Percentiles rank a stretch among this genome's conserved stretches.
phyloP scores from a whole-genome alignment of 495 filamentous ascomycete genomes.

The Penicillium crystallinum region DNA sequence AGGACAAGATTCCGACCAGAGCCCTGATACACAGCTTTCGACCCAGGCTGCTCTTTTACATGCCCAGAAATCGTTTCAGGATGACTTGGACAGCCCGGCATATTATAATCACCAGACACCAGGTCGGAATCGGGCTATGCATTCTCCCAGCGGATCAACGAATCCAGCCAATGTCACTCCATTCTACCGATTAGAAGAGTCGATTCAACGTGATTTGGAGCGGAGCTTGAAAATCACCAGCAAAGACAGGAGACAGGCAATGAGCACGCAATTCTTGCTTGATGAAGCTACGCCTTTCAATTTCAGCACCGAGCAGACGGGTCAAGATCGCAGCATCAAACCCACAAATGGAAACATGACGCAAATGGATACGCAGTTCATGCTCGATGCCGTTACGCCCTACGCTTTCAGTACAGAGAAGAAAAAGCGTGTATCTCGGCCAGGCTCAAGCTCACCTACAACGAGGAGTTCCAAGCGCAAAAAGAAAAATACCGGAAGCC shows the following conservation, averaged over 20 bases:
- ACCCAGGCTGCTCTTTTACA: conserved; percentile 47
- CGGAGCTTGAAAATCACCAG: conserved; percentile 1
- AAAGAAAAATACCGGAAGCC: conserved; percentile 1
- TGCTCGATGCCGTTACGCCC: conserved; percentile 46
- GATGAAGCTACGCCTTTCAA: conserved; percentile 46
- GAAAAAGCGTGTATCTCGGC: conserved; percentile 18
- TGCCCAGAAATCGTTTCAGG: conserved; percentile 45
- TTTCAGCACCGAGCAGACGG: conserved; percentile 29
- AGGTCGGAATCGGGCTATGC: conserved; percentile 11
- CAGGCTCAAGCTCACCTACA: conserved; percentile 7
- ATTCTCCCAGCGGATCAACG: conserved; percentile 11
- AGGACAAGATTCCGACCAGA: conserved; percentile 14
- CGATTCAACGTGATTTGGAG: background rate
- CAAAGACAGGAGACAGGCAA: conserved; percentile 22
- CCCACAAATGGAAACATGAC: conserved; percentile 11
- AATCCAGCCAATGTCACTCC: conserved; percentile 32
- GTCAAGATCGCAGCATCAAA: background rate
- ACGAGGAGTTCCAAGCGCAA: conserved; percentile 9
- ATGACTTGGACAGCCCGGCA: conserved; percentile 36
- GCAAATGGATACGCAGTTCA: conserved; percentile 45
- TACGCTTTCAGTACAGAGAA: conserved; percentile 44
- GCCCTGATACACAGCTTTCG: conserved; percentile 37
- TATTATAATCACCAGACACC: conserved; percentile 10
- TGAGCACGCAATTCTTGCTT: conserved; percentile 49
- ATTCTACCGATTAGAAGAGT: conserved; percentile 22